A percentile compares a stretch with the other conserved stretches of the same genome.
phyloP scores from a whole-genome alignment of 179 eudicot genomes.

The Sideroxylon spinosum region DNA sequence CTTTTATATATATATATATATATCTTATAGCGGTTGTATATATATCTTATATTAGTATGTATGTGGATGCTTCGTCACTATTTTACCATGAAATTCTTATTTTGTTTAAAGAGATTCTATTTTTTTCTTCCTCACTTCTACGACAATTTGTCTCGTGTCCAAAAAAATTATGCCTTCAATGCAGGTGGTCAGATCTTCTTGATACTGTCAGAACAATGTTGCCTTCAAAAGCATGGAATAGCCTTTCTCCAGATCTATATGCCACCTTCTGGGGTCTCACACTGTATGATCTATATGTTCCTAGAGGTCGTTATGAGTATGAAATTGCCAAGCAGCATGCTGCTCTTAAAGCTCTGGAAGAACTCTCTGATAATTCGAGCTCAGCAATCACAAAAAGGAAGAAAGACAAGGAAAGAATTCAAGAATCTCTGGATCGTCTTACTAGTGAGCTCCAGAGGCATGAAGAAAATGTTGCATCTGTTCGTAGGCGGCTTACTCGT shows the following conservation, averaged over 20 bases:
- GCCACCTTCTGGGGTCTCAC: slow-evolving; percentile 98
- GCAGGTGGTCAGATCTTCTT: slow-evolving; percentile 95
- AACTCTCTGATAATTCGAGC: slow-evolving; percentile 90
- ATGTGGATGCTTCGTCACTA: too few species aligned
- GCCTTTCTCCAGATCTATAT: slow-evolving; percentile 95
- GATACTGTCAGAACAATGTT: slow-evolving; percentile 72
- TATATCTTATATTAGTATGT: too few species aligned
- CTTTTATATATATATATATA: not conserved
- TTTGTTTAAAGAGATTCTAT: not conserved
- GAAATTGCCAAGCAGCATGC: slow-evolving; percentile 89
- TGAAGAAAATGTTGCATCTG: slow-evolving; percentile 85
- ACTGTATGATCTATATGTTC: slow-evolving; percentile 92
- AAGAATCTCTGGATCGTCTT: slow-evolving; percentile 89
- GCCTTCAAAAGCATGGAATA: slow-evolving; percentile 96
- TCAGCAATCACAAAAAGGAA: slow-evolving; percentile 96
- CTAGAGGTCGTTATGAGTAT: slow-evolving; percentile 85
- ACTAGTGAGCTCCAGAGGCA: slow-evolving; percentile 80
- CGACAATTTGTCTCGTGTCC: not conserved
- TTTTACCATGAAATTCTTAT: not conserved
- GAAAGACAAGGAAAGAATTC: slow-evolving; percentile 96
- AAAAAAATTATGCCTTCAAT: not conserved
- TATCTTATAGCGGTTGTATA: not conserved
- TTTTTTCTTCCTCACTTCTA: not conserved
- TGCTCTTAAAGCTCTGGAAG: slow-evolving; percentile 91
- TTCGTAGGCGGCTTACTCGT: slow-evolving; percentile 73